phyloP scores from a whole-genome alignment of 495 filamentous ascomycete species.

The Elaphomyces granulatus region DNA sequence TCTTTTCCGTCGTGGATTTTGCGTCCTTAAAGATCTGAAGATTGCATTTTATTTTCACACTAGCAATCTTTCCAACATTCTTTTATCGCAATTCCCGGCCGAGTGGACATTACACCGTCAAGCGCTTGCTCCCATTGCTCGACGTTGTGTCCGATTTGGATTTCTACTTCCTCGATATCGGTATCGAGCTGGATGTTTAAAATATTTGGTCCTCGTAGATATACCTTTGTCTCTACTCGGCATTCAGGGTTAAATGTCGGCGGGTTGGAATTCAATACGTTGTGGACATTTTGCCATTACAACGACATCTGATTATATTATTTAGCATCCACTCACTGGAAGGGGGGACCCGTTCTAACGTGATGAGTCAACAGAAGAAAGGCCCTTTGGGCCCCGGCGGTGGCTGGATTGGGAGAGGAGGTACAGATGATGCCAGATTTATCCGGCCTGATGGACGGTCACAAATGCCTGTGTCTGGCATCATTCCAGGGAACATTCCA shows the following conservation, averaged over 20 bases:
- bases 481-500: too few relatives aligned
- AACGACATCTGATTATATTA: neutral
- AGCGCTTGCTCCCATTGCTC: neutral
- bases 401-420: neutral
- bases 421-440: too few relatives aligned
- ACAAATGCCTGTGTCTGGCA: too few relatives aligned
- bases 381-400: neutral
- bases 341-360: neutral
- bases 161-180: too few relatives aligned
- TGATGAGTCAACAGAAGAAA: neutral
- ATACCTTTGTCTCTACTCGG: neutral
- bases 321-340: neutral
- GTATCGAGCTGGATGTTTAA: too few relatives aligned
- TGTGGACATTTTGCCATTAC: neutral
- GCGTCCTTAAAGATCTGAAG: neutral
- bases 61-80: neutral
- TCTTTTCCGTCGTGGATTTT: neutral
- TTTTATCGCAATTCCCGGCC: neutral
- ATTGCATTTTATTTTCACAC: neutral
- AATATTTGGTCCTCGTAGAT: too few relatives aligned
- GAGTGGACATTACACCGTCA: neutral
- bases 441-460: too few relatives aligned
- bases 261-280: too few relatives aligned
- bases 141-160: neutral
- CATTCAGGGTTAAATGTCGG: too few relatives aligned